Percentiles rank a stretch among this genome's conserved stretches.
Evolutionary conservation across 805 yeast species (phyloP).

Genomic region (Wickerhamomyces alni): DNA sequence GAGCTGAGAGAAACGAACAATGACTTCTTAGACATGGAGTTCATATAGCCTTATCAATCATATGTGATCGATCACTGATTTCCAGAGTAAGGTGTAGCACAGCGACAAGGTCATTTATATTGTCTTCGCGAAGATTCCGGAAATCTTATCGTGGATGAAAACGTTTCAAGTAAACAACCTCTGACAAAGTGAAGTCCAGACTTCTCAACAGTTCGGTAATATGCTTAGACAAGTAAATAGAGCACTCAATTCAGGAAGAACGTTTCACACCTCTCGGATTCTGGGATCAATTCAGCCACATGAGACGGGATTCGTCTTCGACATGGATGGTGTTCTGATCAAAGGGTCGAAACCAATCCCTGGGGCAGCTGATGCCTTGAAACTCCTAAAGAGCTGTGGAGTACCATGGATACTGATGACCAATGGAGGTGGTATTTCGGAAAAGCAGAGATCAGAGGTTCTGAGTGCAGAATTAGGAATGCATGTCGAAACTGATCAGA

Average conservation of each 20-base stretch:
- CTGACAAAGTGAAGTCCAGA: too few relatives aligned
- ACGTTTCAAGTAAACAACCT: too few relatives aligned
- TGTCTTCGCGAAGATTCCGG: too few relatives aligned
- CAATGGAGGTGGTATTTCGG: slow-evolving; percentile 84
- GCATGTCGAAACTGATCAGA: slow-evolving; percentile 36
- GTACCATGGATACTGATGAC: slow-evolving; percentile 82
- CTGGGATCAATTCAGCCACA: slow-evolving; percentile 7
- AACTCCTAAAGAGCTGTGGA: slow-evolving; percentile 41
- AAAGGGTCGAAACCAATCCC: slow-evolving; percentile 67
- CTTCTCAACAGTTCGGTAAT: too few relatives aligned
- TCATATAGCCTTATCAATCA: too few relatives aligned
- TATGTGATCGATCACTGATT: too few relatives aligned
- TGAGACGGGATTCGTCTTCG: slow-evolving; percentile 18
- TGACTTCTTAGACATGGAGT: background rate
- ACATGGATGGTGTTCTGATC: slow-evolving; percentile 81
- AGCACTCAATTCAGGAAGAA: background rate
- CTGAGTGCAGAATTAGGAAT: slow-evolving; percentile 39
- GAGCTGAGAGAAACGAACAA: background rate
- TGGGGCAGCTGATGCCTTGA: slow-evolving; percentile 56
- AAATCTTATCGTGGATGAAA: too few relatives aligned
- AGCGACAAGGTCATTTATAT: too few relatives aligned
- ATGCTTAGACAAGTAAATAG: background rate
- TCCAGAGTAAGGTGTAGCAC: too few relatives aligned
- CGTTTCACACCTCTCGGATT: slow-evolving; percentile 2
- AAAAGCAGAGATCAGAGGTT: slow-evolving; percentile 49